phyloP scores from a whole-genome alignment of 306 rosid genomes.

The Malus fusca region DNA sequence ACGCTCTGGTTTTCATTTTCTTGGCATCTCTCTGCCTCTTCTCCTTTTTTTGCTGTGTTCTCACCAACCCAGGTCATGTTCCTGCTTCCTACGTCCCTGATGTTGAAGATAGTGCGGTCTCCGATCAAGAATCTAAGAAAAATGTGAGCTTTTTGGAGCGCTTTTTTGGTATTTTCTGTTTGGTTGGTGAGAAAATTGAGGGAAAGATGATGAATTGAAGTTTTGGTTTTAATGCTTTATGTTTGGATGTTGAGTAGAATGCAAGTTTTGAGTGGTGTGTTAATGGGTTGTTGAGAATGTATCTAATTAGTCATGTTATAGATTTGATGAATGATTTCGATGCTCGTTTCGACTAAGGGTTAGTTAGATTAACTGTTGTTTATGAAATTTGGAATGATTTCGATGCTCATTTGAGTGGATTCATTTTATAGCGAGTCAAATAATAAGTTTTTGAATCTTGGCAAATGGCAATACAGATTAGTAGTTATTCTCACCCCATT shows the following conservation, averaged over 20 bases:
- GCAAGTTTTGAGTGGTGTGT: background rate
- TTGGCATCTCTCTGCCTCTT: conserved; percentile 47
- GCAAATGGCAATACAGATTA: background rate
- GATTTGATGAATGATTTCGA: background rate
- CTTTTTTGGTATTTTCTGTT: background rate
- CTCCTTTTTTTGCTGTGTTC: conserved; percentile 65
- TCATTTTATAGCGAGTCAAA: background rate
- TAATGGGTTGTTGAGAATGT: background rate
- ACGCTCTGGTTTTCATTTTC: conserved; percentile 44
- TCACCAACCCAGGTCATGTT: conserved; percentile 65
- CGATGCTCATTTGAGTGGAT: background rate
- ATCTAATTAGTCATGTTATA: background rate
- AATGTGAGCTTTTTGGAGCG: conserved; percentile 38
- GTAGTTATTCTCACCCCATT: background rate
- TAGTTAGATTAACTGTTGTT: background rate
- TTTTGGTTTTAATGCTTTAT: conserved; percentile 3
- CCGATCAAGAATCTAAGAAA: conserved; percentile 32
- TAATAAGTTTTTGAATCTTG: background rate
- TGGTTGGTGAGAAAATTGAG: conserved; percentile 5
- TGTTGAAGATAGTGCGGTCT: conserved; percentile 36
- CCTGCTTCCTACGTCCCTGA: conserved; percentile 79
- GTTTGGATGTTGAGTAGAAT: conserved; percentile 3
- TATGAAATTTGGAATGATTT: background rate
- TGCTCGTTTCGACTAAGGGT: background rate
- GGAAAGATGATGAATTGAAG: background rate